phyloP scores from a whole-genome alignment of 1,284 basidiomycete species.

The Ustilago nuda region DNA sequence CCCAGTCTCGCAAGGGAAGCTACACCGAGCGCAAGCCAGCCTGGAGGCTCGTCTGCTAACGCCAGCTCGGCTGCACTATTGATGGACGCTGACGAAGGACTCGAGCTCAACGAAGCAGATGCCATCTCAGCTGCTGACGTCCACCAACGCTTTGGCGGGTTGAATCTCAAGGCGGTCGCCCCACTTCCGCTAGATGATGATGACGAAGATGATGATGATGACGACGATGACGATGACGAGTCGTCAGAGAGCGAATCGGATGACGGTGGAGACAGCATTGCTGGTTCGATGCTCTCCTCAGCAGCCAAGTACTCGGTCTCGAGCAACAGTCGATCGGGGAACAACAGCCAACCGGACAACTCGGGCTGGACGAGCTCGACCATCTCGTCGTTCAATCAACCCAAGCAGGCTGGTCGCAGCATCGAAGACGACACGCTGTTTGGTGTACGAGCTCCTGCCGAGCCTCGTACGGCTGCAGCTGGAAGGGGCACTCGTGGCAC shows the following conservation, averaged over 20 bases:
- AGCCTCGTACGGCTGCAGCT: slow-evolving; percentile 23
- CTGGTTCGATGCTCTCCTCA: slow-evolving; percentile 43
- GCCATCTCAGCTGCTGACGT: slow-evolving; percentile 17
- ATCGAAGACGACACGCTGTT: slow-evolving; percentile 68
- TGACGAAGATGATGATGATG: slow-evolving; percentile 56
- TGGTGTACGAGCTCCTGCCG: slow-evolving; percentile 51
- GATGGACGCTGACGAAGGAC: slow-evolving; percentile 58
- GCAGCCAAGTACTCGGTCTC: slow-evolving; percentile 46
- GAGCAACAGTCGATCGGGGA: slow-evolving; percentile 45
- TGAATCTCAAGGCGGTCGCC: slow-evolving; percentile 21
- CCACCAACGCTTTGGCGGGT: slow-evolving; percentile 28
- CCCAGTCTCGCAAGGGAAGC: slow-evolving; percentile 23
- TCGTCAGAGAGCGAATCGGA: slow-evolving; percentile 48
- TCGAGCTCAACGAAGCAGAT: slow-evolving; percentile 31
- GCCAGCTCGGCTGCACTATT: slow-evolving; percentile 53
- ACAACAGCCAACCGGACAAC: slow-evolving; percentile 36
- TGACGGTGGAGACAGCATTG: slow-evolving; percentile 31
- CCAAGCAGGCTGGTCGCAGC: slow-evolving; percentile 43
- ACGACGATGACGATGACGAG: slow-evolving; percentile 48
- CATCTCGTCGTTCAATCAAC: slow-evolving; percentile 48
- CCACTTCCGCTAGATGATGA: slow-evolving; percentile 28
- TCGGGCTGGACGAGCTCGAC: slow-evolving; percentile 54
- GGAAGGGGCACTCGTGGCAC: slow-evolving; percentile 9
- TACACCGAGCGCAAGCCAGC: slow-evolving; percentile 29
- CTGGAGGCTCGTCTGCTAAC: slow-evolving; percentile 20